phyloP scores from a whole-genome alignment of 202 grass and related monocot species.

The Panicum virgatum region DNA sequence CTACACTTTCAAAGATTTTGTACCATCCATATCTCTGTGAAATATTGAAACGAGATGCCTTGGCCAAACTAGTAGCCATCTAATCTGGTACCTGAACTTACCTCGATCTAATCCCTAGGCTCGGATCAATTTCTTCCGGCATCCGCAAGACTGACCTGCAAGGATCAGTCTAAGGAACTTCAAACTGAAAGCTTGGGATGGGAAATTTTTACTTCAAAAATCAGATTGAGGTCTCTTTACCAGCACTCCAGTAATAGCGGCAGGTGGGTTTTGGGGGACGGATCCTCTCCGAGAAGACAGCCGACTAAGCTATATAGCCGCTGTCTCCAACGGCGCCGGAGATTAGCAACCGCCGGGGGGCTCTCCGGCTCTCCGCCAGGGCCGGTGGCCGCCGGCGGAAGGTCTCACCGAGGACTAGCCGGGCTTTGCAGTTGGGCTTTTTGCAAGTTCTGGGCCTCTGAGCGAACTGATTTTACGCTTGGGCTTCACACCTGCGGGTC shows the following conservation, averaged over 20 bases:
- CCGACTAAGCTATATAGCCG: neutral
- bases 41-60: slow-evolving; percentile 6
- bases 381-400: neutral
- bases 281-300: neutral
- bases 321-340: too few species aligned
- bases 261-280: neutral
- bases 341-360: neutral
- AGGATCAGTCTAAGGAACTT: neutral
- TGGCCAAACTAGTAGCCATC: neutral
- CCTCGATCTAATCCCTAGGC: slow-evolving; percentile 32
- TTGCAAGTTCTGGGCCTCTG: neutral
- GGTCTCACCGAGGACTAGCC: neutral
- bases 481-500: neutral
- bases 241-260: neutral
- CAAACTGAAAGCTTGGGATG: neutral
- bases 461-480: neutral
- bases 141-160: neutral
- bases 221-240: neutral
- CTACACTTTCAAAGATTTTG: neutral
- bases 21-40: neutral
- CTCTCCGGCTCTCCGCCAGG: slow-evolving; percentile 5
- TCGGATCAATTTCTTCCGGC: slow-evolving; percentile 15
- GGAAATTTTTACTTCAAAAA: neutral
- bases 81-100: slow-evolving; percentile 2
- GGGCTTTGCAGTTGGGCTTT: neutral